Evolutionary conservation across 2,329 filamentous ascomycete species (phyloP), one percentile per base, ranked within the genome.

Genomic region (Fusarium zealandicum): DNA sequence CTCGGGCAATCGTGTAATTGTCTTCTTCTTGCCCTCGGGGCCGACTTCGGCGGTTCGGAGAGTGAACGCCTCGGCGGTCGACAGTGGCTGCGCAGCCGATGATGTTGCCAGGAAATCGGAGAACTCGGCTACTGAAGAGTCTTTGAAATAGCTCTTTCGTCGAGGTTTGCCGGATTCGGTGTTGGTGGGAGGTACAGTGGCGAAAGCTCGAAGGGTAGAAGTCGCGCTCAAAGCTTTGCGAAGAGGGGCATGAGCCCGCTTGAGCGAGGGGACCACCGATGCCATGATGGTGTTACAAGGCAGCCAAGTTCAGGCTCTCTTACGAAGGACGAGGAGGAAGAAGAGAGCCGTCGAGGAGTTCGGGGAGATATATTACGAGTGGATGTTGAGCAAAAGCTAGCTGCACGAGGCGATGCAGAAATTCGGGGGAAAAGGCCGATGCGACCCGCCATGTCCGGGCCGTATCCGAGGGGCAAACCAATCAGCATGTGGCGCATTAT

Each of bases 1-100:
- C 64, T 89, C 84, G 16, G 95, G 95, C 41, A 99, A 80, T 40
- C 95, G 87, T 12, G 85, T 88, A 66, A 88, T 84, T 64, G 84
- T 86, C 62, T 78, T 80, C 72, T 85, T 84, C 72, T 80, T 83
- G 55, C 84, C 84, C 22, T 79, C 80, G 16, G 85, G 85, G 31
- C 85, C 85, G 65, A 88, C 85, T 69, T 87, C 79, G 62, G 83
- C 85, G 32, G 85, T 88, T 62, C 81, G 80, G 35, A 87, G 77
- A 49, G 80, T 78, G 71, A 85, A 86, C 6, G 84, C 83, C 46
- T 88, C 85, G 60, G 76, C 71, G 6, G 77, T 66, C 1, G 81
- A 65, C 5, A 87, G 71, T 4, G 81, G 67, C 54, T 77, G 64
- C 10, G 74, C 65, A 2, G 76, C 46, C 2, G 77, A 75, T 18